Evolutionary conservation across 2,329 filamentous ascomycete genomes (phyloP), one percentile per base, ranked within the genome.

Genomic region (Cryphonectria japonica): DNA sequence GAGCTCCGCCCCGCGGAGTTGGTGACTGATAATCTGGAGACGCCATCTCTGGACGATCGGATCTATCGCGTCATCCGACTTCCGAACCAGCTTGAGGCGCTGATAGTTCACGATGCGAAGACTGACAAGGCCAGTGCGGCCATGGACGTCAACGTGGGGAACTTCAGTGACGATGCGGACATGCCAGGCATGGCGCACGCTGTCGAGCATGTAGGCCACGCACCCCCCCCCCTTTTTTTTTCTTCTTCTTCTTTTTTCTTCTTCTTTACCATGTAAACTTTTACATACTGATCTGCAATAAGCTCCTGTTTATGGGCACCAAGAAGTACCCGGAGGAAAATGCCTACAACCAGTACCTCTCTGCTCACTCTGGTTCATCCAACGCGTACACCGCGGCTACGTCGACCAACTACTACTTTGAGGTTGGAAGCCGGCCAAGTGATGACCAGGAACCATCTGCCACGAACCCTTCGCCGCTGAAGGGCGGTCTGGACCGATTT

Each of bases 381-480:
- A 99, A 99, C 80, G 96, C 96, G 69, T 98, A 97, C 81, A 99
- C 96, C 1, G 94, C 92, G 22, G 86, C 93, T 6, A 97, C 94
- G 1, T 97, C 95, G 67, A 99, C 96, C 74, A 98, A 98, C 83
- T 99, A 97, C 84, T 98, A 93, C 82, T 99, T 99, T 79, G 96
- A 99, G 78, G 91, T 98, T 71, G 93, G 93, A 29, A 94, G 94
- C 43, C 93, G 93, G 67, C 88, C 92, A 16, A 89, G 86, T 78
- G 89, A 91, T 72, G 85, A 87, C 52, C 82, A 86, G 67, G 84
- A 88, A 43, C 82, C 86, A 3, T 86, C 87, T 11, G 86, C 85
- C 74, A 78, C 82, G 75, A 88, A 89, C 74, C 83, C 86, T 0
- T 89, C 88, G 22, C 86, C 88, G 1, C 77, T 98, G 6, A 91